These are phyloP conservation scores for Picochlorum sp. DNA, from an alignment of 139 green algal species.

Conservation along the genomic window DNA sequence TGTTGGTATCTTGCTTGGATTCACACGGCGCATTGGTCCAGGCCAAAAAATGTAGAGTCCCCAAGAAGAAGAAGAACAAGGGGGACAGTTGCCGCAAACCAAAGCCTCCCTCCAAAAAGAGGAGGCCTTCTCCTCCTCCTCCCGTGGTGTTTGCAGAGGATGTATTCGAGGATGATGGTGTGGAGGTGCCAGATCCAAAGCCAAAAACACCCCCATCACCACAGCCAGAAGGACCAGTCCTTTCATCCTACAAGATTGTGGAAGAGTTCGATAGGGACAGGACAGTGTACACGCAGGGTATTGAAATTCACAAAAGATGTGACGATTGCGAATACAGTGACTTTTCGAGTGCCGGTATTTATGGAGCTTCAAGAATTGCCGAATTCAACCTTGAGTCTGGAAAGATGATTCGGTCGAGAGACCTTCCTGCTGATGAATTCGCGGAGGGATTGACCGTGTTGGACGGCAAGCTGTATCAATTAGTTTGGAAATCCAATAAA, in stretches of 20 bases:
- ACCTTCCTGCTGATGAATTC: conserved; percentile 49
- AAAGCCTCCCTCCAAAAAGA: too few species aligned
- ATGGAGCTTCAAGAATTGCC: conserved; percentile 57
- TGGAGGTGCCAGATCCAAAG: neutral
- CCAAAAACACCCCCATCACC: neutral
- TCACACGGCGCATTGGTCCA: too few species aligned
- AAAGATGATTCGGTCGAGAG: conserved; percentile 26
- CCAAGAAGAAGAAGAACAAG: too few species aligned
- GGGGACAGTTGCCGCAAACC: too few species aligned
- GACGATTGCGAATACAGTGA: conserved; percentile 50
- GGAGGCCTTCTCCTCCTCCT: too few species aligned
- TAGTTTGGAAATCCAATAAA: conserved; percentile 49
- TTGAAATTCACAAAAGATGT: conserved; percentile 59
- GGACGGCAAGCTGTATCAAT: conserved; percentile 57
- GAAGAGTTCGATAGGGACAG: conserved; percentile 60
- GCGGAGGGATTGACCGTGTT: conserved; percentile 63
- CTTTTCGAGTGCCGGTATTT: conserved; percentile 71
- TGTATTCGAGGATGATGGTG: neutral
- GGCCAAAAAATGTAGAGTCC: too few species aligned
- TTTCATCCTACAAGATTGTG: conserved; percentile 49
- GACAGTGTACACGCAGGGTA: conserved; percentile 73
- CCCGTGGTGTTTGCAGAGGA: too few species aligned
- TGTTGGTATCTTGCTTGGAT: too few species aligned
- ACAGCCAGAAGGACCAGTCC: neutral
- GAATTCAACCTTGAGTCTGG: conserved; percentile 57